Evolutionary conservation across 495 filamentous ascomycete genomes (phyloP).

Genomic region (Talaromyces adpressus): DNA sequence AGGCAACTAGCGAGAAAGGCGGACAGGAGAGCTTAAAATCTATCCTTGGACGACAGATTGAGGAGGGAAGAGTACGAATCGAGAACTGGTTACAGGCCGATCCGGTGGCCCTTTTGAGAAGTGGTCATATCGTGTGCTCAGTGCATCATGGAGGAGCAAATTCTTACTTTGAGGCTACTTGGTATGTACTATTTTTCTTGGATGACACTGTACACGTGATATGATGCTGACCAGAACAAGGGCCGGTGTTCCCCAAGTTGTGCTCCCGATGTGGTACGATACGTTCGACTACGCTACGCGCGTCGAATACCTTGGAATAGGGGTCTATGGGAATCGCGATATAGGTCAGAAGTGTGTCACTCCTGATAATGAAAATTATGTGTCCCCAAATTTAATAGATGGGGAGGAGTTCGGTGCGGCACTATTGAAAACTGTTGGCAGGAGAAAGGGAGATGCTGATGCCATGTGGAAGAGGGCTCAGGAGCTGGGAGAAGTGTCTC

Average conservation of each 20-base stretch:
- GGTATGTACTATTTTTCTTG: too few relatives aligned
- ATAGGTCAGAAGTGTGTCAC: neutral
- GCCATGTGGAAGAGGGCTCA: too few relatives aligned
- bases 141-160: slow-evolving; percentile 49
- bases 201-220: too few relatives aligned
- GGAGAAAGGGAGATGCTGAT: too few relatives aligned
- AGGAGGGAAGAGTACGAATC: slow-evolving; percentile 25
- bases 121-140: slow-evolving; percentile 35
- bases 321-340: slow-evolving; percentile 31
- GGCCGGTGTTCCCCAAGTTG: slow-evolving; percentile 41
- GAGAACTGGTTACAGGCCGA: slow-evolving; percentile 40
- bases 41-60: slow-evolving; percentile 19
- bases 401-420: neutral
- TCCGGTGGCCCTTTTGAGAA: slow-evolving; percentile 38
- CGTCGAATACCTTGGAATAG: slow-evolving; percentile 42
- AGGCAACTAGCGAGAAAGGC: slow-evolving; percentile 15
- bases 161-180: slow-evolving; percentile 46
- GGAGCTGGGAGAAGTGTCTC: too few relatives aligned
- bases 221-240: too few relatives aligned
- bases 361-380: neutral
- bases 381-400: neutral
- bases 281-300: slow-evolving; percentile 42
- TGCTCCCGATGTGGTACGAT: slow-evolving; percentile 45
- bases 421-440: too few relatives aligned
- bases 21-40: slow-evolving; percentile 20